Evolutionary conservation across 2,329 filamentous ascomycete species (phyloP).

Genomic region (Monosporascus ibericus): DNA sequence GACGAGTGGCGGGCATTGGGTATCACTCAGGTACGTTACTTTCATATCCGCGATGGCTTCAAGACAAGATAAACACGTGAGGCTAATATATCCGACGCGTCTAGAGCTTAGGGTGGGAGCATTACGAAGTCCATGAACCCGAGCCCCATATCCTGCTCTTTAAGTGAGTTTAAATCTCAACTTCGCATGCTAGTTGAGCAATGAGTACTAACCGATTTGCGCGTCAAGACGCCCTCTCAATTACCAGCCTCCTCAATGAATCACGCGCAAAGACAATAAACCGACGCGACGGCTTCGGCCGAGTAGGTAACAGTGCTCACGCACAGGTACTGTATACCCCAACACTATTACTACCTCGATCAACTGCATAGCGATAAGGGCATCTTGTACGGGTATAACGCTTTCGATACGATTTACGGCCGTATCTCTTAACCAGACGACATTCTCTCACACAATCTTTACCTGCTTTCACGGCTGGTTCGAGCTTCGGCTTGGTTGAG

Average conservation of each 20-base stretch:
- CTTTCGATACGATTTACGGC: conserved; percentile 23
- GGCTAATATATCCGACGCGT: conserved; percentile 5
- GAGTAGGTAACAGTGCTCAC: not conserved
- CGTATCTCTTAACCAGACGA: conserved; percentile 4
- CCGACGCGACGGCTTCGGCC: conserved; percentile 1
- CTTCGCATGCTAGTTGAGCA: not conserved
- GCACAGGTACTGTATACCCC: conserved; percentile 5
- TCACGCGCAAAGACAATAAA: conserved; percentile 6
- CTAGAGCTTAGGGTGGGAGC: conserved; percentile 96
- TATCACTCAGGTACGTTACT: conserved; percentile 78
- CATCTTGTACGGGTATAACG: conserved; percentile 25
- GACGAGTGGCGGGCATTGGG: conserved; percentile 96
- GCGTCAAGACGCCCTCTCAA: conserved; percentile 68
- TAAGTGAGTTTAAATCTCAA: conserved; percentile 62
- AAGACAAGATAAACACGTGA: conserved; percentile 1
- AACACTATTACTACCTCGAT: conserved; percentile 16
- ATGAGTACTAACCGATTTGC: conserved; percentile 2
- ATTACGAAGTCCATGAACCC: conserved; percentile 98
- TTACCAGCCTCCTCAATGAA: conserved; percentile 65
- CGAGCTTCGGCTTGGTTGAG: too few species aligned
- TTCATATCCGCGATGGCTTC: not conserved
- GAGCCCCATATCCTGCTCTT: conserved; percentile 98
- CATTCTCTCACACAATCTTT: too few species aligned
- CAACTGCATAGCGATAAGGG: conserved; percentile 29
- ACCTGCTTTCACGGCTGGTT: too few species aligned